A percentile compares a stretch with the other conserved stretches of the same genome.
Conservation (phyloP, 2,329 filamentous ascomycete species). For the Microdochium bolleyi region DNA sequence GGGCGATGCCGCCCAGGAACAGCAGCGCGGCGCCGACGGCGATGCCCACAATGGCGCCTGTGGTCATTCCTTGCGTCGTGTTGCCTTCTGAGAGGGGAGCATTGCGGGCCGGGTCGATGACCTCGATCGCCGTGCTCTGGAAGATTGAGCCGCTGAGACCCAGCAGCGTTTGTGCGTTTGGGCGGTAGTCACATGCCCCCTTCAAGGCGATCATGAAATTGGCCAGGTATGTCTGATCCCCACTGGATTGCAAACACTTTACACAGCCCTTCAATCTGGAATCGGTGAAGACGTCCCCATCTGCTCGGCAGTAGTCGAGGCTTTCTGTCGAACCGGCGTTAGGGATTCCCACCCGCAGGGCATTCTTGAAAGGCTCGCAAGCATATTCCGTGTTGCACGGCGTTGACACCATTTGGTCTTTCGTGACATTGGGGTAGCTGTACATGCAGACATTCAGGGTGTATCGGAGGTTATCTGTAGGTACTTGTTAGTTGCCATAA, state of each 20-base stretch:
- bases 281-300: constrained; percentile 22
- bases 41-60: constrained; percentile 44
- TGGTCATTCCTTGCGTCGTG: constrained; percentile 25
- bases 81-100: constrained; percentile 10
- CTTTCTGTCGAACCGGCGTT: constrained; percentile 11
- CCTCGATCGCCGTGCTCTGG: constrained; percentile 24
- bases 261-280: constrained; percentile 26
- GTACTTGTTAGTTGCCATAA: constrained; percentile 4
- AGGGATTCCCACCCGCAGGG: constrained; percentile 25
- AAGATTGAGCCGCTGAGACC: constrained; percentile 36
- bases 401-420: constrained; percentile 23
- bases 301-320: constrained; percentile 33
- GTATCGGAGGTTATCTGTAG: constrained; percentile 40
- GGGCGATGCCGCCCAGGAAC: constrained; percentile 29
- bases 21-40: constrained; percentile 34
- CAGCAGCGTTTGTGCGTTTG: constrained; percentile 25
- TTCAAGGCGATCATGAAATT: constrained; percentile 41
- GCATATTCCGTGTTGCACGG: constrained; percentile 34
- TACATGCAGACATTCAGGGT: constrained; percentile 39
- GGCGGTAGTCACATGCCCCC: constrained; percentile 38
- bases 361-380: constrained; percentile 29
- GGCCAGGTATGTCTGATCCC: constrained; percentile 32
- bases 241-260: constrained; percentile 32
- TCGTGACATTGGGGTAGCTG: constrained; percentile 16
- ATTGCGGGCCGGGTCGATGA: constrained; percentile 23